A percentile compares a stretch with the other conserved stretches of the same genome.
phyloP scores from a whole-genome alignment of 106 monocot genomes.

The Iris macrosiphon region DNA sequence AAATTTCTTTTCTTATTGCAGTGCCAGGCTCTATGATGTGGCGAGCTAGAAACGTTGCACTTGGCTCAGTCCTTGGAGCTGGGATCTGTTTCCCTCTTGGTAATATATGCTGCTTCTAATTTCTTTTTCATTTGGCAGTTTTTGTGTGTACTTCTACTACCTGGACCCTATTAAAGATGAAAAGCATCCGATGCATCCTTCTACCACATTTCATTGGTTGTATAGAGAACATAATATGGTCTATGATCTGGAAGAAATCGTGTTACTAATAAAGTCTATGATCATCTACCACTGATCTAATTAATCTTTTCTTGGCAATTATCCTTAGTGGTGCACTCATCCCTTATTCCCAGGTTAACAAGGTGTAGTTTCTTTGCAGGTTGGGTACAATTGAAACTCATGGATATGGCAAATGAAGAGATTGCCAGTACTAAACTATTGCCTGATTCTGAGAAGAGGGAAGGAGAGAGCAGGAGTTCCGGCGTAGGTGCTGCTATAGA shows the following conservation, averaged over 20 bases:
- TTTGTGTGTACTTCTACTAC: too few species aligned
- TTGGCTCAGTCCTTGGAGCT: constrained; percentile 66
- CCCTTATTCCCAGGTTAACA: too few species aligned
- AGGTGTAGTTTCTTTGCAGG: constrained; percentile 45
- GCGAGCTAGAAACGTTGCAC: constrained; percentile 67
- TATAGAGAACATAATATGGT: too few species aligned
- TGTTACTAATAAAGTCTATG: too few species aligned
- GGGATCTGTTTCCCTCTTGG: constrained; percentile 78
- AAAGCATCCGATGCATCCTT: too few species aligned
- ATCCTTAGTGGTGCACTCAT: too few species aligned
- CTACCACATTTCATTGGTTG: too few species aligned
- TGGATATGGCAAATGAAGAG: constrained; percentile 44
- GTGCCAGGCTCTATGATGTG: constrained; percentile 67
- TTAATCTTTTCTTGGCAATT: too few species aligned
- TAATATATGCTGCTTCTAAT: constrained; percentile 14
- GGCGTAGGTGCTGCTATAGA: constrained; percentile 81
- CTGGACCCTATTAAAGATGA: too few species aligned
- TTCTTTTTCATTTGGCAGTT: background rate
- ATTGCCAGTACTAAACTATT: too few species aligned
- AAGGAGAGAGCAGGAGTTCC: constrained; percentile 20
- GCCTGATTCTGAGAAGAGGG: constrained; percentile 6
- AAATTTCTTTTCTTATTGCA: constrained; percentile 14
- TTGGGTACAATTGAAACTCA: constrained; percentile 65
- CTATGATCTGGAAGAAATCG: too few species aligned
- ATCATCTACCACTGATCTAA: too few species aligned